Evolutionary conservation across 495 filamentous ascomycete species (phyloP), one percentile per base, ranked within the genome.

Genomic region (Tuber umbilicatum): DNA sequence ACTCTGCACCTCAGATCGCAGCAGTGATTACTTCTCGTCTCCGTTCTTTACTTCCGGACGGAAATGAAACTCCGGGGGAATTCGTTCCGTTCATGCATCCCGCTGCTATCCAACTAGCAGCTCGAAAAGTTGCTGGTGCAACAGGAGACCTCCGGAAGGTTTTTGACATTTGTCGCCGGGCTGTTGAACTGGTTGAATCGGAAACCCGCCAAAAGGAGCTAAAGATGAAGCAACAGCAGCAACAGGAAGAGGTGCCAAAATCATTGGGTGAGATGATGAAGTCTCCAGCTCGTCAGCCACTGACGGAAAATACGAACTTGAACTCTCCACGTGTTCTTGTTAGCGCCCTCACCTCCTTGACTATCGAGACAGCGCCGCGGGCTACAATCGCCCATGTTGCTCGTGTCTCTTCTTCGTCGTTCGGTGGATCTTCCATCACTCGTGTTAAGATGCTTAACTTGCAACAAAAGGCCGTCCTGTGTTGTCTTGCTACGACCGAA

Each of bases 401-500:
- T 75, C 92, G 92, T 70, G 89, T 98, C 76, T 93, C 96, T 0
- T 90, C 94, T 0, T 87, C 92, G 0, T 90, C 92, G 27, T 95
- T 98, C 78, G 90, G 92, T 78, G 92, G 97, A 78, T 93, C 93
- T 45, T 89, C 93, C 19, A 87, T 86, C 17, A 92, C 97, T 76
- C 88, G 95, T 72, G 87, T 99, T 9, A 91, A 92, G 83, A 89
- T 89, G 1, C 87, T 99, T 67, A 98, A 97, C 80, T 87, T 98
- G 0, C 95, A 99, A 79, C 96, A 98, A 85, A 99, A 97, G 83
- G 95, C 94, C 4, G 93, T 93, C 12, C 87, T 99, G 38, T 98
- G 96, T 83, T 88, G 94, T 0, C 86, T 98, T 40, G 85, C 93
- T 69, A 92, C 93, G 2, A 87, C 94, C 2, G 94, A 97, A 83